Evolutionary conservation across 148 eudicot species (phyloP).

Genomic region (Chenopodium formosanum): DNA sequence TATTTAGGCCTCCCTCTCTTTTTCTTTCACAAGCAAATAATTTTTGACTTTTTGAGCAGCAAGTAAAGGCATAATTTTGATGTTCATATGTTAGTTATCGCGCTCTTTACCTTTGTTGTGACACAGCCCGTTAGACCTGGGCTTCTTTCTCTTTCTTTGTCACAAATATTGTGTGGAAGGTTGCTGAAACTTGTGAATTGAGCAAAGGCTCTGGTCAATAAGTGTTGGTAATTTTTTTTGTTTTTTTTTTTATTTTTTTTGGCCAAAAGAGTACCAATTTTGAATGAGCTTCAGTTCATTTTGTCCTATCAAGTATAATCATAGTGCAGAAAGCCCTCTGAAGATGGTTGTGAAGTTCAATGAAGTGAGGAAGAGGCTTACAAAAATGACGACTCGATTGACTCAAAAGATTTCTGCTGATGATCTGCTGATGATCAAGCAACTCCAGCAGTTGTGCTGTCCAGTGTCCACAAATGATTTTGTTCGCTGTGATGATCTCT

Average conservation of each 20-base stretch:
- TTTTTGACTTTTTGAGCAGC: not conserved
- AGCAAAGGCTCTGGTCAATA: not conserved
- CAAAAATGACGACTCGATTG: not conserved
- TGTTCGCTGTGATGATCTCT: conserved; percentile 41
- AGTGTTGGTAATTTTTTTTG: too few relatives aligned
- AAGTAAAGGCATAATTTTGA: not conserved
- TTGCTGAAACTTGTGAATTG: not conserved
- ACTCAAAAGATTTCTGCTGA: not conserved
- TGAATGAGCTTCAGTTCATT: not conserved
- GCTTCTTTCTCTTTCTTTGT: not conserved
- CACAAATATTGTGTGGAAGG: not conserved
- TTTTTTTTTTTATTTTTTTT: too few relatives aligned
- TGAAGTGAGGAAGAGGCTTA: not conserved
- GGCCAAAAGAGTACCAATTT: not conserved
- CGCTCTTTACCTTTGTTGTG: not conserved
- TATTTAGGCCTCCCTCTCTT: too few relatives aligned
- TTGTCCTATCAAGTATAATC: not conserved
- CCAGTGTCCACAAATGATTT: not conserved
- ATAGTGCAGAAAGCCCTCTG: not conserved
- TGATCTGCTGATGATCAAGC: not conserved
- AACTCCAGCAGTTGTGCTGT: not conserved
- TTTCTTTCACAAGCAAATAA: too few relatives aligned
- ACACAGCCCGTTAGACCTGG: not conserved
- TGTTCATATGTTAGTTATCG: not conserved
- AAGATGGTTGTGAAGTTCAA: not conserved